Evolutionary conservation across 2,329 filamentous ascomycete genomes (phyloP).

Genomic region (Xylaria sp.): DNA sequence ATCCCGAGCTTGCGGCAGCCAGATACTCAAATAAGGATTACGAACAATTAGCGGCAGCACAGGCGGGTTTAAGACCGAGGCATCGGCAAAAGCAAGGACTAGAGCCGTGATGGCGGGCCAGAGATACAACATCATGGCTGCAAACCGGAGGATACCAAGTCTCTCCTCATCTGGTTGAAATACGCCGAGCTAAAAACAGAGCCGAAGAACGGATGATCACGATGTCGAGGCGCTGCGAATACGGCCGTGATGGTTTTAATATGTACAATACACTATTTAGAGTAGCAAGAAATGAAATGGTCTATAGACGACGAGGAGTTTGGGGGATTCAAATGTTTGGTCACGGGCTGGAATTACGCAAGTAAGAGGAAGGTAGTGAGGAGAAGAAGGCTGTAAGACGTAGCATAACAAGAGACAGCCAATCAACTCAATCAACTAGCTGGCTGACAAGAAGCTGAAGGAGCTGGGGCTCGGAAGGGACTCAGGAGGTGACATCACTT

Average conservation of each 20-base stretch:
- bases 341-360: constrained; percentile 20
- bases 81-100: constrained; percentile 53
- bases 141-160: constrained; percentile 19
- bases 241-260: constrained; percentile 4
- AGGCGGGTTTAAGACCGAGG: constrained; percentile 65
- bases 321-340: not conserved
- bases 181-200: not conserved
- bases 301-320: not conserved
- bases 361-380: constrained; percentile 5
- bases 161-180: constrained; percentile 26
- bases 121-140: constrained; percentile 47
- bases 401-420: constrained; percentile 3
- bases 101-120: constrained; percentile 48
- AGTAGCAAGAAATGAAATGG: not conserved
- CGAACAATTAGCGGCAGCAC: constrained; percentile 68
- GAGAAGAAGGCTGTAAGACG: constrained; percentile 17
- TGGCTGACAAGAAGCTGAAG: constrained; percentile 11
- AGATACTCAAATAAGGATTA: constrained; percentile 70
- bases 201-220: not conserved
- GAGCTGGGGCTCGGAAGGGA: constrained; percentile 5
- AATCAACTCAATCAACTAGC: constrained; percentile 13
- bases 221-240: constrained; percentile 1
- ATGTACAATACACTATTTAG: constrained; percentile 17
- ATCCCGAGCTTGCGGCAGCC: constrained; percentile 74
- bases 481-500: constrained; percentile 22